These are phyloP conservation scores for Colletotrichum magnum DNA, from an alignment of 2,329 filamentous ascomycete species.

Conservation along the genomic window DNA sequence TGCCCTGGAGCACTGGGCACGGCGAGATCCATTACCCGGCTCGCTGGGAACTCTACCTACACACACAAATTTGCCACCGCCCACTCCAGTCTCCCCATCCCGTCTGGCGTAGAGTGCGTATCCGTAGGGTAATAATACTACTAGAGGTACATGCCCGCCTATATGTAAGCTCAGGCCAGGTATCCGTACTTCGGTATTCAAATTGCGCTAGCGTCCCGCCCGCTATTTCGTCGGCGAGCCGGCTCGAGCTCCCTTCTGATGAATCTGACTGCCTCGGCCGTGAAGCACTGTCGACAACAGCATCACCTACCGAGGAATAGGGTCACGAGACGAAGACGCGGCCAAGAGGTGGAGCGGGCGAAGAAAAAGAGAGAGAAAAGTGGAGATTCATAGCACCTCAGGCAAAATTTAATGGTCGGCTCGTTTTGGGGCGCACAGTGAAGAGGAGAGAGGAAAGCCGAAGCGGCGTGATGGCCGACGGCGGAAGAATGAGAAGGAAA, in stretches of 20 bases:
- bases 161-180: neutral
- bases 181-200: neutral
- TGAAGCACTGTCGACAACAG: neutral
- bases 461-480: conserved; percentile 26
- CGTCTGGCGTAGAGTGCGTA: no score
- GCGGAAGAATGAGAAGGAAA: neutral
- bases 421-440: no score
- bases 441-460: conserved; percentile 17
- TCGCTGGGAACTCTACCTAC: conserved; percentile 25
- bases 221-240: conserved; percentile 1
- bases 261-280: neutral
- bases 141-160: no score
- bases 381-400: conserved; percentile 25
- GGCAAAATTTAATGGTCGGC: neutral
- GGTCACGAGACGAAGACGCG: neutral
- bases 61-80: conserved; percentile 19
- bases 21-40: conserved; percentile 4
- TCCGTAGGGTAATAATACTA: no score
- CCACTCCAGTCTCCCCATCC: neutral
- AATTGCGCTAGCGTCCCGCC: no score
- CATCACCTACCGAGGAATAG: neutral
- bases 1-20: neutral
- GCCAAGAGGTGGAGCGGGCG: neutral
- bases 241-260: conserved; percentile 4
- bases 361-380: conserved; percentile 8